These are phyloP conservation scores for Microascus cirrosus DNA, from an alignment of 2,329 filamentous ascomycete species.

Conservation along the genomic window DNA sequence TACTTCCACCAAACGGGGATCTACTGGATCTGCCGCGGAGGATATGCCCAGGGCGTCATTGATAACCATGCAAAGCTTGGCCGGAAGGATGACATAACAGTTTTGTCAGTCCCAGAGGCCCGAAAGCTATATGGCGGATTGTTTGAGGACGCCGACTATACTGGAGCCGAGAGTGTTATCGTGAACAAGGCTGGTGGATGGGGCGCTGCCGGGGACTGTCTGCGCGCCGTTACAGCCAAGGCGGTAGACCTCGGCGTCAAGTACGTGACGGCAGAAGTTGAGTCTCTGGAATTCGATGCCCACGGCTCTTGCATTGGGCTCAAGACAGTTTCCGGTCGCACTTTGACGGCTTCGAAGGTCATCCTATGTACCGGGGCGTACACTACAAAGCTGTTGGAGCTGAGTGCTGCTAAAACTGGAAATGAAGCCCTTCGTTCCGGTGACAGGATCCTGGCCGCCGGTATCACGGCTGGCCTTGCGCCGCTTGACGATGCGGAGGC, in stretches of 20 bases:
- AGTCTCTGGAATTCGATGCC: conserved; percentile 32
- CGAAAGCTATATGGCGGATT: conserved; percentile 43
- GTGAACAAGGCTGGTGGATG: conserved; percentile 52
- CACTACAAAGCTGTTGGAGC: conserved; percentile 43
- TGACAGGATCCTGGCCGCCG: conserved; percentile 44
- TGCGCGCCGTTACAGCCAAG: conserved; percentile 41
- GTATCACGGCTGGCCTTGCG: conserved; percentile 47
- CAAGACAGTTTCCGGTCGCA: conserved; percentile 28
- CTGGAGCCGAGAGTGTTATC: conserved; percentile 45
- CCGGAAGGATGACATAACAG: conserved; percentile 24
- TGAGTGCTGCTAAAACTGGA: conserved; percentile 35
- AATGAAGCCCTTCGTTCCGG: conserved; percentile 36
- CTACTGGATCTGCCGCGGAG: conserved; percentile 40
- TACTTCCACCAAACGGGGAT: conserved; percentile 51
- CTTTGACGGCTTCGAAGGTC: conserved; percentile 35
- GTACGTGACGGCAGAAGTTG: conserved; percentile 43
- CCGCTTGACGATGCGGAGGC: conserved; percentile 35
- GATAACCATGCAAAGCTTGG: conserved; percentile 38
- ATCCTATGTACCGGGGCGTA: conserved; percentile 46
- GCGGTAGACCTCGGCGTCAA: conserved; percentile 44
- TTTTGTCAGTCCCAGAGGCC: conserved; percentile 31
- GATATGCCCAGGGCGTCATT: conserved; percentile 38
- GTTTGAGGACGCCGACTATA: conserved; percentile 50
- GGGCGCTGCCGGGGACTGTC: conserved; percentile 48
- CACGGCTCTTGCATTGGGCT: conserved; percentile 36